Conservation (phyloP, 2,329 filamentous ascomycete genomes). For the Aquanectria penicillioides region DNA sequence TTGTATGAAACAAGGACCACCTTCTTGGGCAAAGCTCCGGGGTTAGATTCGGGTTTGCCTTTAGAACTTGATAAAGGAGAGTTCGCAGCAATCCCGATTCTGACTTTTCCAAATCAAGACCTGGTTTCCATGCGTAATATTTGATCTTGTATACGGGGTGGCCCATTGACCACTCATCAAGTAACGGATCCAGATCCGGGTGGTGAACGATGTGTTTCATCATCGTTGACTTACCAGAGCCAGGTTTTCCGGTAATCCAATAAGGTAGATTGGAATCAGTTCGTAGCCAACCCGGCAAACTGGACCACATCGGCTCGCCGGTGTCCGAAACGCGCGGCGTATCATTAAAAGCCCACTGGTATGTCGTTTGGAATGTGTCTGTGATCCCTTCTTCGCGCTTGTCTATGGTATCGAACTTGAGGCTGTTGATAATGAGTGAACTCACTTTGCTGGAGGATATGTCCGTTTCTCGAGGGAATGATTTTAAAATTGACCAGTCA, state of each 20-base stretch:
- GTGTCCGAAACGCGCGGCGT: not conserved
- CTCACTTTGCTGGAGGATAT: not conserved
- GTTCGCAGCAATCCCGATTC: not conserved
- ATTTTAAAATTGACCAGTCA: not conserved
- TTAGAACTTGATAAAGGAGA: conserved; percentile 1
- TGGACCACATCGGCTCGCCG: conserved; percentile 4
- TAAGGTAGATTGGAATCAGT: not conserved
- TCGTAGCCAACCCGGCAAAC: conserved; percentile 8
- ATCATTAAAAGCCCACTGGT: not conserved
- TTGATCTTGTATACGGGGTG: not conserved
- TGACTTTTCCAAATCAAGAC: not conserved
- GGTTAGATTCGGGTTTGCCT: not conserved
- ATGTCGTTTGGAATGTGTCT: not conserved
- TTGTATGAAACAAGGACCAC: not conserved
- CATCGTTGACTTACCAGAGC: conserved; percentile 15
- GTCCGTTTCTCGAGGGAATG: not conserved
- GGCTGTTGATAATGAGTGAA: not conserved
- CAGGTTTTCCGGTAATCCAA: conserved; percentile 21
- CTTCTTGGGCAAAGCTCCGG: not conserved
- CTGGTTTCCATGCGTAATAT: conserved; percentile 17
- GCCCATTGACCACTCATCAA: not conserved
- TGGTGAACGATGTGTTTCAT: conserved; percentile 2
- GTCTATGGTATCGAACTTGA: conserved; percentile 5
- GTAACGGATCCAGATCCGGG: not conserved
- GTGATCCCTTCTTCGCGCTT: conserved; percentile 7